These are phyloP conservation scores for Priceomyces medius DNA, from an alignment of 805 yeast genomes.

Conservation along the genomic window DNA sequence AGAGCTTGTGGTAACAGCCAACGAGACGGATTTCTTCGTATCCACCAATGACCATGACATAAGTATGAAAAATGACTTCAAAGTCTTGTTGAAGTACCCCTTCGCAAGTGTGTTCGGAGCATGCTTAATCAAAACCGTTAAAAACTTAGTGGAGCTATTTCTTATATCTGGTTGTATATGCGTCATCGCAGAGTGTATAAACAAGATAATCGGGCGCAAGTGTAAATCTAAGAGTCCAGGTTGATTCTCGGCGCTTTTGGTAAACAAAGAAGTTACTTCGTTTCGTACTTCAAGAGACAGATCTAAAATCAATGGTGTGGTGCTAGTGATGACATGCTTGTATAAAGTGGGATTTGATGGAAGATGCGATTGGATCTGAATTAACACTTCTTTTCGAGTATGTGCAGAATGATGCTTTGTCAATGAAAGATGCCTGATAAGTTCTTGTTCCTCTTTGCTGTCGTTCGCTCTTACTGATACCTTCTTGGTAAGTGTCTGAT, in stretches of 20 bases:
- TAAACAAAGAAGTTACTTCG: conserved; percentile 48
- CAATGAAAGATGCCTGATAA: conserved; percentile 62
- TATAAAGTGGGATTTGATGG: conserved; percentile 53
- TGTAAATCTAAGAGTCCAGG: conserved; percentile 60
- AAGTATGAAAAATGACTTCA: conserved; percentile 65
- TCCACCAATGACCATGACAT: conserved; percentile 67
- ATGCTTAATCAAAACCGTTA: conserved; percentile 56
- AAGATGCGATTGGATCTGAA: conserved; percentile 49
- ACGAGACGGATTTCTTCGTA: conserved; percentile 33
- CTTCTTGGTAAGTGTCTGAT: conserved; percentile 35
- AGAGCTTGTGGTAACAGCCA: conserved; percentile 34
- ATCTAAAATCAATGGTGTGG: conserved; percentile 67
- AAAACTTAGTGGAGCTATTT: conserved; percentile 68
- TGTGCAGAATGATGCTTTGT: conserved; percentile 69
- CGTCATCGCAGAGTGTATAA: conserved; percentile 88
- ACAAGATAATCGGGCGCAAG: conserved; percentile 60
- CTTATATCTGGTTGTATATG: conserved; percentile 79
- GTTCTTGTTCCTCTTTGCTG: conserved; percentile 40
- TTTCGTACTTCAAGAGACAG: conserved; percentile 63
- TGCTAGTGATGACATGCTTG: conserved; percentile 56
- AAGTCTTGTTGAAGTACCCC: conserved; percentile 65
- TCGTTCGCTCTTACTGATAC: conserved; percentile 11
- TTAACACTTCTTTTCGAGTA: conserved; percentile 71
- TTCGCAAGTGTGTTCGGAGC: conserved; percentile 57
- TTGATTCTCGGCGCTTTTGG: conserved; percentile 47